Conservation (phyloP, 2,329 filamentous ascomycete genomes). For the Diaporthe vaccinii region DNA sequence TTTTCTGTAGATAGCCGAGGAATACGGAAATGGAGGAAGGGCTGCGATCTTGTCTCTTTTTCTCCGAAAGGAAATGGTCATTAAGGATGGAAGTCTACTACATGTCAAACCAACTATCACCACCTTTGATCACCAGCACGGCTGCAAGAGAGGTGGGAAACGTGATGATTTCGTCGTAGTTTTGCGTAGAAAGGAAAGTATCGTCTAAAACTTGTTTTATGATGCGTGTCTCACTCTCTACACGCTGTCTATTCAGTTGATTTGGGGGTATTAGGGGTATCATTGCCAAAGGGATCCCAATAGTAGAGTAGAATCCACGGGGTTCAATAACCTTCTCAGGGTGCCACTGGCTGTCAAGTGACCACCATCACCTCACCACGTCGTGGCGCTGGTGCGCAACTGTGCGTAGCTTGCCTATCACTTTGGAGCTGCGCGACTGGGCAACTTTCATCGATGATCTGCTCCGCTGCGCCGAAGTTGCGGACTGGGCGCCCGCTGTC, state of each 20-base stretch:
- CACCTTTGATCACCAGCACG: neutral
- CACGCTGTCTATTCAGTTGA: neutral
- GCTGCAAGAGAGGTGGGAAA: neutral
- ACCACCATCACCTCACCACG: slow-evolving; percentile 9
- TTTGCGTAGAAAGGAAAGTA: slow-evolving; percentile 16
- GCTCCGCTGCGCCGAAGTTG: neutral
- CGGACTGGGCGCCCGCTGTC: slow-evolving; percentile 4
- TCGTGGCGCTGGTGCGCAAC: neutral
- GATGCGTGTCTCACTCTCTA: neutral
- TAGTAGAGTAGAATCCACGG: neutral
- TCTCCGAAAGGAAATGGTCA: slow-evolving; percentile 9
- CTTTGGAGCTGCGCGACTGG: neutral
- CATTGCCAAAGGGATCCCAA: neutral
- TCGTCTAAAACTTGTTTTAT: neutral
- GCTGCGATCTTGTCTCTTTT: slow-evolving; percentile 29
- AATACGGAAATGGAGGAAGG: slow-evolving; percentile 36
- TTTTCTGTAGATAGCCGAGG: slow-evolving; percentile 47
- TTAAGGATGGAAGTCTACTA: slow-evolving; percentile 24
- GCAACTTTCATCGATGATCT: neutral
- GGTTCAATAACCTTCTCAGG: neutral
- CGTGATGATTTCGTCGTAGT: slow-evolving; percentile 21
- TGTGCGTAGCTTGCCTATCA: neutral
- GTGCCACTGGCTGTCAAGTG: slow-evolving; percentile 4
- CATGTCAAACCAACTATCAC: slow-evolving; percentile 17
- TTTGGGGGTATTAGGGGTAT: slow-evolving; percentile 26